Evolutionary conservation across 2,329 filamentous ascomycete species (phyloP).

Genomic region (Stachybotrys chlorohalonatus): DNA sequence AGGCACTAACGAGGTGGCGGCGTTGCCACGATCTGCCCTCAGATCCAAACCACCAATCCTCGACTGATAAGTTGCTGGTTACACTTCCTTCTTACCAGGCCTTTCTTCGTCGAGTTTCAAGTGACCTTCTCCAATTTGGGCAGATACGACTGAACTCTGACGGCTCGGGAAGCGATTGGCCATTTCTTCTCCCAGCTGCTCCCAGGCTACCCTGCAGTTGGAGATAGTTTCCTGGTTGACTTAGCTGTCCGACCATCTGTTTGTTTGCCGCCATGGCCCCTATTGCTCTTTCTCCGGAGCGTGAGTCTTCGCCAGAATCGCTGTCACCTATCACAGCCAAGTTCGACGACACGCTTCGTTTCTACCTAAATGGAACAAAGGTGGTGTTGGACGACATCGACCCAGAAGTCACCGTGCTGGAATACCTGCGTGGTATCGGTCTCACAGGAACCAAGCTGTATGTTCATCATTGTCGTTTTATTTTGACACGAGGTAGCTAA

Average conservation of each 20-base stretch:
- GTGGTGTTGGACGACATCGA: constrained; percentile 80
- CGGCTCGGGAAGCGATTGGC: too few species aligned
- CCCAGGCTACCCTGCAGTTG: background rate
- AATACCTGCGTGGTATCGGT: constrained; percentile 87
- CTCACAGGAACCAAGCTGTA: constrained; percentile 88
- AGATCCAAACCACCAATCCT: background rate
- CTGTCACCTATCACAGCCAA: constrained; percentile 51
- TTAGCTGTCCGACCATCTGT: background rate
- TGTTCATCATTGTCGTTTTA: constrained; percentile 9
- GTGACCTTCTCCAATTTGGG: too few species aligned
- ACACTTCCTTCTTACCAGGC: background rate
- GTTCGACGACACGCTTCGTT: constrained; percentile 82
- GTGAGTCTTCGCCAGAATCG: constrained; percentile 22
- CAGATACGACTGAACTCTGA: too few species aligned
- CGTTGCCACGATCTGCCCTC: background rate
- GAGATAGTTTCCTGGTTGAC: background rate
- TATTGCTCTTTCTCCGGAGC: constrained; percentile 41
- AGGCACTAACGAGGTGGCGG: background rate
- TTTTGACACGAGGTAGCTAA: constrained; percentile 2
- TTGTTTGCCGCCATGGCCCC: constrained; percentile 38
- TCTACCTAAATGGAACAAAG: constrained; percentile 91
- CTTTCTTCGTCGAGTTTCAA: too few species aligned
- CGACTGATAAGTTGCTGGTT: background rate
- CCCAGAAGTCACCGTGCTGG: constrained; percentile 83
- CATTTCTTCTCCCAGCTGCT: background rate